phyloP scores from a whole-genome alignment of 1,284 basidiomycete species.

The Sutorius eximius region DNA sequence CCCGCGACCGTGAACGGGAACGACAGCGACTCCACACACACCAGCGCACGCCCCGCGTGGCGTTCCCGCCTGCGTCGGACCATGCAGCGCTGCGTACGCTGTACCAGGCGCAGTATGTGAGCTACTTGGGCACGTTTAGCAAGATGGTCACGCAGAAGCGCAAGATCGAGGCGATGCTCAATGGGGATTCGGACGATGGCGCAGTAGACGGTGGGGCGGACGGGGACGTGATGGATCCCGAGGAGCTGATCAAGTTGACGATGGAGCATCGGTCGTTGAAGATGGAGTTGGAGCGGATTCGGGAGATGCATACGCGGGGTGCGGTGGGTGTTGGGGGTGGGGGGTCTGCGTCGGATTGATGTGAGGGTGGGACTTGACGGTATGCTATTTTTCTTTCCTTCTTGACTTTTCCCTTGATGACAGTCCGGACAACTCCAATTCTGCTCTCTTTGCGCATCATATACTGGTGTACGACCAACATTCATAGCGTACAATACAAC shows the following conservation, averaged over 20 bases:
- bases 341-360: slow-evolving; percentile 15
- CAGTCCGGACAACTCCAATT: no score
- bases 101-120: slow-evolving; percentile 50
- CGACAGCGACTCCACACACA: slow-evolving; percentile 5
- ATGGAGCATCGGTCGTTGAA: slow-evolving; percentile 42
- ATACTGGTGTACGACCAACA: no score
- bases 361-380: no score
- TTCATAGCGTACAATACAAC: no score
- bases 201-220: slow-evolving; percentile 11
- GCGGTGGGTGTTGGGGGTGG: neutral
- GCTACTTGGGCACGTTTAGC: slow-evolving; percentile 49
- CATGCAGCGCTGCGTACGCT: slow-evolving; percentile 48
- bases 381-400: no score
- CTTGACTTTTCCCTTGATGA: no score
- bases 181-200: slow-evolving; percentile 33
- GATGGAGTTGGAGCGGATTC: slow-evolving; percentile 50
- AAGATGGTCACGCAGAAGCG: slow-evolving; percentile 48
- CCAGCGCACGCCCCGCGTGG: slow-evolving; percentile 25
- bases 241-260: slow-evolving; percentile 49
- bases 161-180: slow-evolving; percentile 42
- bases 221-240: slow-evolving; percentile 50
- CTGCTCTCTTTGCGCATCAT: no score
- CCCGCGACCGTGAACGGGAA: no score
- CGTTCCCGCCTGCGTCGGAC: slow-evolving; percentile 46
- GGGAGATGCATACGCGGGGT: slow-evolving; percentile 35